Conservation (phyloP, 2,329 filamentous ascomycete genomes). For the Fusarium drepaniforme region DNA sequence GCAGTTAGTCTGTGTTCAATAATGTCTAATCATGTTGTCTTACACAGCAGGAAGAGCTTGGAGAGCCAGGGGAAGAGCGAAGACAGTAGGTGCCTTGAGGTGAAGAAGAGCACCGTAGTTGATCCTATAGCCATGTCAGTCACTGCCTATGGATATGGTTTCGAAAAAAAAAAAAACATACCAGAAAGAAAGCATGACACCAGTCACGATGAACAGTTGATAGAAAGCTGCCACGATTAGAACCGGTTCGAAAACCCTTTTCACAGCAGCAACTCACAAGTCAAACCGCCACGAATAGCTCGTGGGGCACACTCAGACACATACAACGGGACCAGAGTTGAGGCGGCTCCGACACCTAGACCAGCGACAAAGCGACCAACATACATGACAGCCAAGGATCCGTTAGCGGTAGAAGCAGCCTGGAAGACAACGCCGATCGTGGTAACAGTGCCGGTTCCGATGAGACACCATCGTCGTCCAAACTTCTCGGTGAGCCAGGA, state of each 20-base stretch:
- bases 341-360: conserved; percentile 63
- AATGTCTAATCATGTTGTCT: conserved; percentile 4
- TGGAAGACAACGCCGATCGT: conserved; percentile 74
- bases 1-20: not conserved
- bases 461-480: conserved; percentile 67
- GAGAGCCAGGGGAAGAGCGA: conserved; percentile 72
- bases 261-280: conserved; percentile 46
- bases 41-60: conserved; percentile 73
- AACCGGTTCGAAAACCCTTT: not conserved
- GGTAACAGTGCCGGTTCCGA: conserved; percentile 68
- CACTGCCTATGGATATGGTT: not conserved
- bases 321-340: conserved; percentile 58
- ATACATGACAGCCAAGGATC: conserved; percentile 73
- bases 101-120: conserved; percentile 66
- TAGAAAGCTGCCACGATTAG: conserved; percentile 53
- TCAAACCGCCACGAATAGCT: conserved; percentile 63
- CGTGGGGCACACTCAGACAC: conserved; percentile 63
- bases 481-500: conserved; percentile 65
- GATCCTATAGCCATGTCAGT: conserved; percentile 60
- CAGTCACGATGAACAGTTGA: conserved; percentile 62
- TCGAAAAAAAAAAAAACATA: conserved; percentile 38
- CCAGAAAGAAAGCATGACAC: conserved; percentile 59
- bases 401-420: conserved; percentile 64
- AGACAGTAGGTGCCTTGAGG: conserved; percentile 61
- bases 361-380: conserved; percentile 69